Evolutionary conservation across 495 filamentous ascomycete genomes (phyloP), one percentile per base, ranked within the genome.

Genomic region (Lasiosphaeria miniovina): DNA sequence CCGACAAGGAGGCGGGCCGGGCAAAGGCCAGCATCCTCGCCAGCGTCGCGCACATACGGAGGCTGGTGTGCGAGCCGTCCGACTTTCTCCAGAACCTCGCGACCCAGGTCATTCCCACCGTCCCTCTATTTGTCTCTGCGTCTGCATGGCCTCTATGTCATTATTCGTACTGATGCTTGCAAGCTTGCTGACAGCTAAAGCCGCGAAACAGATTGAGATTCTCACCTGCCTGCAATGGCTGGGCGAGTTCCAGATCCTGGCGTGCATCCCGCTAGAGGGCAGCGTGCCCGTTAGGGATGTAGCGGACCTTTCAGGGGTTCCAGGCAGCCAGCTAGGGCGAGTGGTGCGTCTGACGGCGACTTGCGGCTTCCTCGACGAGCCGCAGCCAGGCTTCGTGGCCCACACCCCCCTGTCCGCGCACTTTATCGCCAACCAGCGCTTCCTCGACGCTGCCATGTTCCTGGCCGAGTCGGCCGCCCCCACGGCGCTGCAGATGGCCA

Each of bases 181-280:
- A 24, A 24, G 2, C 24, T 24, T 24, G 24, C 24, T 24, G 24
- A 24, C 24, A 24, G 24, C 24, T 2, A 24, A 24, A 2, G 2
- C 24, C 24, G 24, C 24, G n/a, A 24, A 24, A 10, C 61, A 74
- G 74, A 74, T 57, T 51, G 69, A 77, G 57, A 32, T 77, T 3
- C 66, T 77, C 15, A 70, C 76, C 3, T 77, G 75, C 57, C 48
- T 80, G 12, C 61, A 69, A 56, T 80, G 75, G 77, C 64, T 80
- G 11, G 71, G 72, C 4, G 73, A 78, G 38, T 76, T 75, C 54
- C 75, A 77, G 52, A 67, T 80, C 4, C 71, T 76, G 3, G 75
- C 77, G 12, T 75, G 67, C 55, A 75, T 80, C 14, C 77, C 74
- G 1, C 68, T 73, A 3, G 40, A 35, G 14, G 71, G 67, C 35